Evolutionary conservation across 2,329 filamentous ascomycete species (phyloP), one percentile per base, ranked within the genome.

Genomic region (Ampelomyces quisqualis): DNA sequence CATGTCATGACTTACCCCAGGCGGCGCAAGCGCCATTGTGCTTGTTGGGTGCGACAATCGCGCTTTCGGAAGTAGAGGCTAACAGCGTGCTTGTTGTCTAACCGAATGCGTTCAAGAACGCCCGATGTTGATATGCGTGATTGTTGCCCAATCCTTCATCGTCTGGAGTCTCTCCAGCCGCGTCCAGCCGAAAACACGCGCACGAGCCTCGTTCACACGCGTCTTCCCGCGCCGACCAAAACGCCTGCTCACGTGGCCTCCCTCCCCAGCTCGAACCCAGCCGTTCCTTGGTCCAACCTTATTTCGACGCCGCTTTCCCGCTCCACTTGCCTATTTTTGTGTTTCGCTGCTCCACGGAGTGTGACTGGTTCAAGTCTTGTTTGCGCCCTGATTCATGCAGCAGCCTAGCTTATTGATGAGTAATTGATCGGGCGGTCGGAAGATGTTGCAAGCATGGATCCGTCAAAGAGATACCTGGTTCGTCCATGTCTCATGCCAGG

Each of bases 11-110:
- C 59, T 51, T 41, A 58, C 54, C 28, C 56, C 55, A 44, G 60
- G 60, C 40, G 60, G 60, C 28, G 57, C 57, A 28, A 49, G 44
- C 21, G 44, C 51, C 57, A 60, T 60, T 29, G 24, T 47, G 37
- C n/a, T 18, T 11, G 17, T 18, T 29, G 19, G 29, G 11, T 23
- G 18, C 23, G n/a, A 18, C 10, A n/a, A 21, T 6, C 23, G 18
- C 21, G 14, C 13, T 31, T 11, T 34, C 24, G 15, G 19, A 11
- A 14, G 21, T 23, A 11, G 19, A 18, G 31, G 11, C 5, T 13
- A 22, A 22, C 19, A 19, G 7, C 9, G 8, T 2, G 13, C 10
- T 24, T 18, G 11, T 17, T 6, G 7, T n/a, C 15, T 15, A 14
- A 1, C 20, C 2, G 8, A 17, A 11, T 7, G 8, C 7, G 8